These are phyloP conservation scores for Rhizopus microsporus DNA, from an alignment of 371 early-diverging fungal genomes.

Conservation along the genomic window DNA sequence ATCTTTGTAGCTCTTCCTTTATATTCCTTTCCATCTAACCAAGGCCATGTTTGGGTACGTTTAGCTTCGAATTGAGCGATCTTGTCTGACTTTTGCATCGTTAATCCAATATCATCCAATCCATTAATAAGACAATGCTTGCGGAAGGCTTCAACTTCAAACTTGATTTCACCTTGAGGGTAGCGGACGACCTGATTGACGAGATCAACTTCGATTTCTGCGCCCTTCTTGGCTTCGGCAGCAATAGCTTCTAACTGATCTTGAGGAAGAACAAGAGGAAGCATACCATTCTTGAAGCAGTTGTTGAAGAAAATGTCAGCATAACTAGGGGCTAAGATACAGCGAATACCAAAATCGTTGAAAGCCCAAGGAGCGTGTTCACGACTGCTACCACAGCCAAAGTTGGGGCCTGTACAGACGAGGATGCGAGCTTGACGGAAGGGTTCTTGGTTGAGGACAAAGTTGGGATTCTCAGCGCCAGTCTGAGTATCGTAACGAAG, in stretches of 20 bases:
- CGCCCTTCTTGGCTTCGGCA: constrained; percentile 47
- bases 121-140: constrained; percentile 68
- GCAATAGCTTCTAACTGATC: constrained; percentile 44
- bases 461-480: constrained; percentile 50
- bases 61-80: constrained; percentile 57
- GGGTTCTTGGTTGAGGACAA: constrained; percentile 63
- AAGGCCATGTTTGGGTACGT: constrained; percentile 57
- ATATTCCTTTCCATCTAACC: constrained; percentile 64
- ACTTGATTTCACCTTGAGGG: constrained; percentile 41
- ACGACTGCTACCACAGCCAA: constrained; percentile 73
- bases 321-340: constrained; percentile 68
- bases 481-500: constrained; percentile 58
- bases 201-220: constrained; percentile 59
- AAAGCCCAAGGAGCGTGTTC: constrained; percentile 81
- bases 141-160: constrained; percentile 62
- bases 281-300: constrained; percentile 75
- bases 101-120: constrained; percentile 72
- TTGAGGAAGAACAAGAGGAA: constrained; percentile 52
- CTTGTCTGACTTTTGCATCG: constrained; percentile 60
- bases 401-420: constrained; percentile 66
- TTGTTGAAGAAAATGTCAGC: constrained; percentile 77
- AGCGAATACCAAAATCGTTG: constrained; percentile 70
- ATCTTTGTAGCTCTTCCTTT: constrained; percentile 42
- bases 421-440: constrained; percentile 57
- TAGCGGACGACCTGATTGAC: constrained; percentile 49